phyloP scores from a whole-genome alignment of 768 basidiomycete genomes.

The Boletus coccyginus region DNA sequence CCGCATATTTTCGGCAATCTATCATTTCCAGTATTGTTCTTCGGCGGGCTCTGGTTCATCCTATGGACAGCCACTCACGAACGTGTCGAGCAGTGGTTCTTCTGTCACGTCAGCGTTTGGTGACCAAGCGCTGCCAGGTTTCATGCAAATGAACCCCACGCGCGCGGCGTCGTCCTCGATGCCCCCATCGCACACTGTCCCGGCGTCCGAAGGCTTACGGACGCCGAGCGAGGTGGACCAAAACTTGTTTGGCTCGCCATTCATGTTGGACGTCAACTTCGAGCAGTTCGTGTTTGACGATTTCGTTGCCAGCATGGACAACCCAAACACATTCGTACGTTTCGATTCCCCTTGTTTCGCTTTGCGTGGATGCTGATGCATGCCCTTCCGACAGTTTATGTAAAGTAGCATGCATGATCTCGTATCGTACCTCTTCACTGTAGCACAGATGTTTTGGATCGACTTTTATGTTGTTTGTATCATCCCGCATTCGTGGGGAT shows the following conservation, averaged over 20 bases:
- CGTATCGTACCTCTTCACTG: background rate
- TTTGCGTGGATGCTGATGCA: slow-evolving; percentile 9
- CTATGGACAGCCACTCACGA: slow-evolving; percentile 9
- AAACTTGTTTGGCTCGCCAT: slow-evolving; percentile 28
- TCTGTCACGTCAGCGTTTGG: slow-evolving; percentile 17
- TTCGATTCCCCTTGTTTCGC: background rate
- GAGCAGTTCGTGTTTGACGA: slow-evolving; percentile 29
- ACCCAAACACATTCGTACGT: slow-evolving; percentile 36
- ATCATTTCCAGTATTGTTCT: slow-evolving; percentile 49
- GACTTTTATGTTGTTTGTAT: background rate
- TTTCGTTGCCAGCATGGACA: slow-evolving; percentile 18
- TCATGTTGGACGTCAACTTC: slow-evolving; percentile 30
- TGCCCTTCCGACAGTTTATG: slow-evolving; percentile 17
- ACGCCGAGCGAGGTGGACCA: slow-evolving; percentile 12
- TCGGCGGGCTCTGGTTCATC: slow-evolving; percentile 7
- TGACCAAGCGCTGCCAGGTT: slow-evolving; percentile 1
- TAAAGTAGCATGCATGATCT: slow-evolving; percentile 8
- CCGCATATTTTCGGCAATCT: slow-evolving; percentile 54
- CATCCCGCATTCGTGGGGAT: background rate
- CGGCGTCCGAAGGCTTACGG: background rate
- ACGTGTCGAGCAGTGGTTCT: slow-evolving; percentile 8
- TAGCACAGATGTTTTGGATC: background rate
- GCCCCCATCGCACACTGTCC: background rate
- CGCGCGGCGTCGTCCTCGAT: slow-evolving; percentile 7
- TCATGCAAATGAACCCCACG: background rate